Base-by-base conservation (phyloP, 306 rosid species). In the Carpinus viminea region DNA sequence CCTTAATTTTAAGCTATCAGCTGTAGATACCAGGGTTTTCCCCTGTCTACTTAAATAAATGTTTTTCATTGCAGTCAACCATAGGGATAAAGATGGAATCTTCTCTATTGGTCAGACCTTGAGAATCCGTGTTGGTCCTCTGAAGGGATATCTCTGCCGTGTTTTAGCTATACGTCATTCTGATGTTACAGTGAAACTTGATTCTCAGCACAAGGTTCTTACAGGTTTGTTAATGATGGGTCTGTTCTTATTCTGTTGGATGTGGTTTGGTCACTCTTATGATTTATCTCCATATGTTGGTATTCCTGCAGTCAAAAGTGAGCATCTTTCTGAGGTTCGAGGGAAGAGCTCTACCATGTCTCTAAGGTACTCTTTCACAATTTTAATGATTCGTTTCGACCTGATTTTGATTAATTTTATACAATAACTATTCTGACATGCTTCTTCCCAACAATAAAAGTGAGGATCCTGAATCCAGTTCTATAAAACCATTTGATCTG, bases 91-190 rank as follows among this genome's bases (percentile, higher is more conserved):
- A 56, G 91, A 90, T 81, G 89, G 78, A 80, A 53, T 76, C 75
- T 96, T 89, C 88, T 79, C 93, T 61, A 91, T 96, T 83, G 99
- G 99, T 85, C 99, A 96, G 90, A 85, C 92, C 73, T 85, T 96
- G 85, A 91, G 99, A 88, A 96, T 96, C 76, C 94, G 93, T 69
- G 82, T 96, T 62, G 99, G 99, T 82, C 99, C 98, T 26, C 88
- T 96, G 78, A 96, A 96, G 92, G 99, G 99, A 69, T 96, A 93
- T 84, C 93, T 93, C 24, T 93, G 99, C 82, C 97, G 99, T 46
- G 96, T 93, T 74, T 78, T 90, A 84, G 99, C 94, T 52, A 83
- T 93, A 62, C 99, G 93, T 2, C 97, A 94, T 52, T 73, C 83
- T 52, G 99, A 93, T 83, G 89, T 96, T 78, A 96, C 98, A 18